Percentiles rank a stretch among this genome's conserved stretches.
Evolutionary conservation across 2,329 filamentous ascomycete genomes (phyloP).

Genomic region (Beauveria asiatica): DNA sequence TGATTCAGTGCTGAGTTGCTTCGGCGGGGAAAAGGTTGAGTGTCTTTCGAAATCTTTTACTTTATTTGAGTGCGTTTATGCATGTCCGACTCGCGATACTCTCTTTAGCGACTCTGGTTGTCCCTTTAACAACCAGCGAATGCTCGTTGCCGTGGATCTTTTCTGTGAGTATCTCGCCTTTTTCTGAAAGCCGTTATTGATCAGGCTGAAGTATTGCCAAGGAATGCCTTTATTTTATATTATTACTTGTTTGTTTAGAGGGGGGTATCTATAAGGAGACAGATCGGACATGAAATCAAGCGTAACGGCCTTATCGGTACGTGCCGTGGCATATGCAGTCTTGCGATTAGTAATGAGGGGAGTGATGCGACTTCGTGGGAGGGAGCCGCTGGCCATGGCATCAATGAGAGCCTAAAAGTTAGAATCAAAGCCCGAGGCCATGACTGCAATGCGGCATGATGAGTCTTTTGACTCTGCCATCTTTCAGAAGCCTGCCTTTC

Average conservation of each 20-base stretch:
- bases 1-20: too few species aligned
- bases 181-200: slow-evolving; percentile 57
- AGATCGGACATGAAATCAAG: too few species aligned
- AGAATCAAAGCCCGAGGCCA: slow-evolving; percentile 65
- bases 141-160: slow-evolving; percentile 73
- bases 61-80: too few species aligned
- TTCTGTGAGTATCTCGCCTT: slow-evolving; percentile 56
- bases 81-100: slow-evolving; percentile 28
- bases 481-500: background rate
- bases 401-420: slow-evolving; percentile 69
- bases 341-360: slow-evolving; percentile 40
- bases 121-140: slow-evolving; percentile 68
- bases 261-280: too few species aligned
- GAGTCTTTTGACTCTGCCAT: background rate
- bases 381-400: slow-evolving; percentile 29
- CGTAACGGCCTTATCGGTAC: slow-evolving; percentile 33
- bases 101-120: slow-evolving; percentile 37
- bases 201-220: slow-evolving; percentile 72
- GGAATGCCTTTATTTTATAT: slow-evolving; percentile 42
- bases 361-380: slow-evolving; percentile 35
- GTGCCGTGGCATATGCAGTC: slow-evolving; percentile 34
- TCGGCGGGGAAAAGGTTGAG: too few species aligned
- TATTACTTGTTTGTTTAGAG: too few species aligned
- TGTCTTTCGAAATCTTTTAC: too few species aligned
- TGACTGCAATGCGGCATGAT: slow-evolving; percentile 50